These are phyloP conservation scores for Garcia nutans DNA, from an alignment of 345 rosid genomes.

Conservation along the genomic window DNA sequence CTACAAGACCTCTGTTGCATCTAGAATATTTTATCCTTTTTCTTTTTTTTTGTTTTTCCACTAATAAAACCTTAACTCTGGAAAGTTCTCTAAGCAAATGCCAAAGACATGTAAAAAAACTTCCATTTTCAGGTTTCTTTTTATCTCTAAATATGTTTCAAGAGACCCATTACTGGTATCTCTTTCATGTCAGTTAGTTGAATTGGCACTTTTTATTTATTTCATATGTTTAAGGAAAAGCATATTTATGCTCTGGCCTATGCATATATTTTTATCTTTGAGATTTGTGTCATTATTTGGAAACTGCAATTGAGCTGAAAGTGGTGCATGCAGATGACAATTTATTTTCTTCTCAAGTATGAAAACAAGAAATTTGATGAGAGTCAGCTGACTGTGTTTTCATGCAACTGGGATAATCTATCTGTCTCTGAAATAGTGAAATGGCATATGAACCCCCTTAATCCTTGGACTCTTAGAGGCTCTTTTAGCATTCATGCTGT, in stretches of 20 bases:
- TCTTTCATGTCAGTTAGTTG: not conserved
- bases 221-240: not conserved
- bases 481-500: too few relatives aligned
- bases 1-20: not conserved
- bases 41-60: too few relatives aligned
- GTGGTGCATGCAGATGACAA: not conserved
- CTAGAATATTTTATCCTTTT: too few relatives aligned
- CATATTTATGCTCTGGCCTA: not conserved
- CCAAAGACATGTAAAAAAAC: not conserved
- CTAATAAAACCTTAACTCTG: not conserved
- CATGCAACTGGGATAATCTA: not conserved
- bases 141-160: not conserved
- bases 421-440: not conserved
- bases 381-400: not conserved
- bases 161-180: not conserved
- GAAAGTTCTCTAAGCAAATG: not conserved
- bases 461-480: not conserved
- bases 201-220: not conserved
- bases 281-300: not conserved
- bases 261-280: not conserved
- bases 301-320: not conserved
- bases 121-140: not conserved
- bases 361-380: not conserved
- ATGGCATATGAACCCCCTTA: not conserved
- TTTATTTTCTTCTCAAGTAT: not conserved